Evolutionary conservation across 495 filamentous ascomycete genomes (phyloP).

Genomic region (Aspergillus hancockii): DNA sequence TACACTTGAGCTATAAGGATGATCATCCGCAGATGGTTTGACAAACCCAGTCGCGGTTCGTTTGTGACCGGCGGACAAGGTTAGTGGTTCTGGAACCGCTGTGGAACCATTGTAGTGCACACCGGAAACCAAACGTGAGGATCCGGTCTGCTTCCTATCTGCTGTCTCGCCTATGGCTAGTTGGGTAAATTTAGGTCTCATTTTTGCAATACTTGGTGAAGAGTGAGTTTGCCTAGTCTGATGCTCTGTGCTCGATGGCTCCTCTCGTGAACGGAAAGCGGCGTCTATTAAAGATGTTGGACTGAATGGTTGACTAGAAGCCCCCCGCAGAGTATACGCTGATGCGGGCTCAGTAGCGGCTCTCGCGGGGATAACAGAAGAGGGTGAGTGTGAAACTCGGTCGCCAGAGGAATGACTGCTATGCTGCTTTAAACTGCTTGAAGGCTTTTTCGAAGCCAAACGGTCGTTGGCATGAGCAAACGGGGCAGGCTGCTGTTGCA

Average conservation of each 20-base stretch:
- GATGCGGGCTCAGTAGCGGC: neutral
- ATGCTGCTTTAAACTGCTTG: neutral
- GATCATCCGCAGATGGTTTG: constrained; percentile 49
- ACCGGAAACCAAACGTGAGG: neutral
- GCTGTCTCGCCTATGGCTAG: neutral
- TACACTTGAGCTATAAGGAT: constrained; percentile 25
- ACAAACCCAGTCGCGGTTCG: constrained; percentile 66
- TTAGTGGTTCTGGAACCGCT: constrained; percentile 2
- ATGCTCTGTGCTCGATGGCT: neutral
- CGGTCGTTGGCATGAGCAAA: constrained; percentile 2
- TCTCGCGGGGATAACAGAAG: neutral
- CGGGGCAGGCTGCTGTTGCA: constrained; percentile 22
- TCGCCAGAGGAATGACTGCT: neutral
- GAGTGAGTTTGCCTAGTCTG: neutral
- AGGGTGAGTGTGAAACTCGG: neutral
- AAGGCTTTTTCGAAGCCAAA: neutral
- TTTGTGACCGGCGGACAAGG: constrained; percentile 45
- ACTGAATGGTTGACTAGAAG: neutral
- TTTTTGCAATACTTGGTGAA: neutral
- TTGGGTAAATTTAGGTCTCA: neutral
- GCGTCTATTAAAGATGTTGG: neutral
- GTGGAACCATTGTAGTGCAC: neutral
- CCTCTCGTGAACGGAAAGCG: neutral
- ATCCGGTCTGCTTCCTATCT: constrained; percentile 1
- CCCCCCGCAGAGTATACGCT: neutral